A percentile compares a stretch with the other conserved stretches of the same genome.
Conservation (phyloP, 805 yeast species). For the Yarrowia porcina region DNA sequence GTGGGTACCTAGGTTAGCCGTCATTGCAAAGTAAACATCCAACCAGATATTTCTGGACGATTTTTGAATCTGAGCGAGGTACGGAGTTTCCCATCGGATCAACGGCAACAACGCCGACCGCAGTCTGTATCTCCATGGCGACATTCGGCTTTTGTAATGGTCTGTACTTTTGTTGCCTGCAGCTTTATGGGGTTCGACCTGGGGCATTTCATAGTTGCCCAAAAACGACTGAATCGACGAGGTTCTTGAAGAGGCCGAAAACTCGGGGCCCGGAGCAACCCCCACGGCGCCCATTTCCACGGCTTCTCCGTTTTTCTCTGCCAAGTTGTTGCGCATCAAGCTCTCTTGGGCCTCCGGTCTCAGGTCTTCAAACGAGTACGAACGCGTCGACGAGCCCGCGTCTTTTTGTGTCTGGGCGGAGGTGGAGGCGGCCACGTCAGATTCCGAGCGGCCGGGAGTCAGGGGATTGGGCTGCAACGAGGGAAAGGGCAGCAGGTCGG, state of each 20-base stretch:
- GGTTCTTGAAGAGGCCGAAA: slow-evolving; percentile 25
- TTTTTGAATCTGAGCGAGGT: slow-evolving; percentile 57
- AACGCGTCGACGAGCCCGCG: neutral
- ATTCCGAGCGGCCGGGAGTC: slow-evolving; percentile 26
- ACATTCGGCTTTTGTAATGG: slow-evolving; percentile 60
- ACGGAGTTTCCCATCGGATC: slow-evolving; percentile 62
- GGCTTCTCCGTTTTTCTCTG: neutral
- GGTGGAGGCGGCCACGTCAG: neutral
- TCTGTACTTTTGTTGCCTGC: slow-evolving; percentile 71
- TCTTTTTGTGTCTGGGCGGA: neutral
- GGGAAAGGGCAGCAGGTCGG: slow-evolving; percentile 29
- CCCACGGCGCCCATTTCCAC: too few species aligned
- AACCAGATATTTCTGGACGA: slow-evolving; percentile 46
- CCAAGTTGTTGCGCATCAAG: neutral
- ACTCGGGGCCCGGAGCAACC: neutral
- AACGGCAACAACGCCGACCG: slow-evolving; percentile 54
- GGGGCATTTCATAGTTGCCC: slow-evolving; percentile 33
- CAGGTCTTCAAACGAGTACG: slow-evolving; percentile 5
- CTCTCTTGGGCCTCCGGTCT: slow-evolving; percentile 15
- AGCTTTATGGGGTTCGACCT: slow-evolving; percentile 43
- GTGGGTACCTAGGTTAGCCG: slow-evolving; percentile 89
- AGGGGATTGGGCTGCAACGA: slow-evolving; percentile 28
- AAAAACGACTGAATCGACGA: slow-evolving; percentile 31
- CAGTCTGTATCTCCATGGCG: slow-evolving; percentile 45
- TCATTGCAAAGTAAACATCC: slow-evolving; percentile 78